Evolutionary conservation across 2,329 filamentous ascomycete genomes (phyloP).

Genomic region (Colletotrichum noveboracense): DNA sequence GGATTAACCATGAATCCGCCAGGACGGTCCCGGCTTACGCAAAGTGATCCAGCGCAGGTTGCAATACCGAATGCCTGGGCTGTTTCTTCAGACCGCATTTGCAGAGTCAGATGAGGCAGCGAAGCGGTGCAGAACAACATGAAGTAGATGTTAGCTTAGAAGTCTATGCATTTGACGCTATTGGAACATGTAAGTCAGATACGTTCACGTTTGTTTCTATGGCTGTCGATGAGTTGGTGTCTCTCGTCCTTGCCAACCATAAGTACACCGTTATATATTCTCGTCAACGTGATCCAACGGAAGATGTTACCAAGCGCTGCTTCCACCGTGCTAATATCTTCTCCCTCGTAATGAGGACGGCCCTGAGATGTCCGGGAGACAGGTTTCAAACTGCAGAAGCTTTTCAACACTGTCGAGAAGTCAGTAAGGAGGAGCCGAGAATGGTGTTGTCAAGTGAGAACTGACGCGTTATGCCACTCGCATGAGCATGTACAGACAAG

Average conservation of each 20-base stretch:
- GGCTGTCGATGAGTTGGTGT: background rate
- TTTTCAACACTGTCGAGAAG: background rate
- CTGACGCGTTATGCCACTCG: fast-evolving
- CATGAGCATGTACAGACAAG: fast-evolving
- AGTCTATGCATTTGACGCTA: background rate
- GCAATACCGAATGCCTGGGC: background rate
- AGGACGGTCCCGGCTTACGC: background rate
- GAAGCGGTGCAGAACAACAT: background rate
- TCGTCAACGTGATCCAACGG: background rate
- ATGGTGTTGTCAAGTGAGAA: background rate
- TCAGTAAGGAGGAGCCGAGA: background rate
- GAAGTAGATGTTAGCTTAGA: background rate
- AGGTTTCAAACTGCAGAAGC: background rate
- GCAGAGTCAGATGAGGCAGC: background rate
- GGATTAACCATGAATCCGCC: background rate
- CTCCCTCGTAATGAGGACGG: background rate
- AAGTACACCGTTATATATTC: background rate
- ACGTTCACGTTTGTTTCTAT: background rate
- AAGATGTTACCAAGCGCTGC: background rate
- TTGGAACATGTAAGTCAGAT: background rate
- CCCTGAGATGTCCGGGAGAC: background rate
- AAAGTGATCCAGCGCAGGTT: background rate
- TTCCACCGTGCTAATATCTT: background rate
- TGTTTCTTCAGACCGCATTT: background rate
- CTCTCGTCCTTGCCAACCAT: background rate